Evolutionary conservation across 2,329 filamentous ascomycete species (phyloP).

Genomic region (Ustulina deusta): DNA sequence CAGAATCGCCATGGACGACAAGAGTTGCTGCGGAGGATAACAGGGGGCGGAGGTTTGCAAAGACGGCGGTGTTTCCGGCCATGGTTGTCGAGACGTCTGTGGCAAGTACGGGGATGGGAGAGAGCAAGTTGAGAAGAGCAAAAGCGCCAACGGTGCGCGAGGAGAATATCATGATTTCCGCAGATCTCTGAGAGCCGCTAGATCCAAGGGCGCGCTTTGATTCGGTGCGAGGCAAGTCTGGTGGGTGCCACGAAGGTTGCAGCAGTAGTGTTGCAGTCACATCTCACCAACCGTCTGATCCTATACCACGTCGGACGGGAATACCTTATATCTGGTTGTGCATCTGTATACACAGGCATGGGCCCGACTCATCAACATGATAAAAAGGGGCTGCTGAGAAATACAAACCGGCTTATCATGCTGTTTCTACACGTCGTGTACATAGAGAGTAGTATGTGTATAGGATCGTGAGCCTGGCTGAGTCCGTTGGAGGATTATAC

Average conservation of each 20-base stretch:
- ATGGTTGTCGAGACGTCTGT: neutral
- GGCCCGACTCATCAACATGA: neutral
- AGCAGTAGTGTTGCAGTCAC: neutral
- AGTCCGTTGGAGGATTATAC: neutral
- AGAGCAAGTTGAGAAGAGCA: neutral
- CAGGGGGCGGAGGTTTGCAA: slow-evolving; percentile 14
- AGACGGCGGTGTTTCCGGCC: slow-evolving; percentile 1
- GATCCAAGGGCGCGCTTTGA: neutral
- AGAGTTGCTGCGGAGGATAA: slow-evolving; percentile 25
- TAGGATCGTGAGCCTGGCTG: neutral
- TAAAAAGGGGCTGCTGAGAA: slow-evolving; percentile 9
- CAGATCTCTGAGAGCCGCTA: neutral
- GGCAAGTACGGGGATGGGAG: neutral
- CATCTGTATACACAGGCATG: neutral
- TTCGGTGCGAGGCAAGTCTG: neutral
- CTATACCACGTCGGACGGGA: neutral
- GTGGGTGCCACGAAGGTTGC: slow-evolving; percentile 2
- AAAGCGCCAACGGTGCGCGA: neutral
- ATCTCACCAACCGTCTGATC: neutral
- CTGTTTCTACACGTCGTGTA: neutral
- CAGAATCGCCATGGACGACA: neutral
- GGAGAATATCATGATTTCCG: neutral
- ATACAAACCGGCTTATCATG: neutral
- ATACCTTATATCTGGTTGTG: neutral
- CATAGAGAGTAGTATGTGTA: neutral